Base-by-base conservation (phyloP, 1,139 yeast species). In the Debaryomyces udenii region DNA sequence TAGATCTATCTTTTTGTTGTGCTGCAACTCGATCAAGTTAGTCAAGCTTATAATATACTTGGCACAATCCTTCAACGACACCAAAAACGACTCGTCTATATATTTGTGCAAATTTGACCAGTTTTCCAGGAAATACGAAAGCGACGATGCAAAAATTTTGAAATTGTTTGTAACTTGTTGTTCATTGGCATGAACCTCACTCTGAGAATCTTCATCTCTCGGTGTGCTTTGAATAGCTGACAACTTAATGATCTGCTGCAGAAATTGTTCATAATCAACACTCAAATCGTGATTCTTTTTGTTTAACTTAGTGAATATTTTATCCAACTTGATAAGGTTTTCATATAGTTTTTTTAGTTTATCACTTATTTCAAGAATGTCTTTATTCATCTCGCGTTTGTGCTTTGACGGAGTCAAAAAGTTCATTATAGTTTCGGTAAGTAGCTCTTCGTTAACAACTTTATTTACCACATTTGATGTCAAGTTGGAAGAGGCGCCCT, bases 351-450 rank as follows among this genome's bases (percentile, higher is more conserved):
- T 88, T 55, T 86, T 87, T 22, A 91, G 78, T 52, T 86, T 80
- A 51, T 87, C 96, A 54, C 81, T 83, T 27, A 91, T 89, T 52
- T 88, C 96, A 43, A 83, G 70, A 51, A 91, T 88, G 50, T 89
- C 96, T 48, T 84, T 83, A 51, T 79, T 81, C 42, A 81, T 79
- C 51, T 86, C 94, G 27, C 81, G 74, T 53, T 83, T 83, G 50
- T 73, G 76, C 52, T 73, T 73, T 6, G 89, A 81, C 11, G 90
- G 83, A 40, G 94, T 84, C 55, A 93, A 86, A 22, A 96, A 96
- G 58, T 93, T 93, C 84, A 93, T 85, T 29, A 93, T 81, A 1
- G 88, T 85, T 57, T 93, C 99, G 0, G 96, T 83, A 15, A 86
- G 64, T 6, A 83, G 70, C 37, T 86, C 94, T 47, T 84, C 74